A percentile compares a stretch with the other conserved stretches of the same genome.
Evolutionary conservation across 2,329 filamentous ascomycete species (phyloP).

Genomic region (Pseudopyrenochaeta lycopersici): DNA sequence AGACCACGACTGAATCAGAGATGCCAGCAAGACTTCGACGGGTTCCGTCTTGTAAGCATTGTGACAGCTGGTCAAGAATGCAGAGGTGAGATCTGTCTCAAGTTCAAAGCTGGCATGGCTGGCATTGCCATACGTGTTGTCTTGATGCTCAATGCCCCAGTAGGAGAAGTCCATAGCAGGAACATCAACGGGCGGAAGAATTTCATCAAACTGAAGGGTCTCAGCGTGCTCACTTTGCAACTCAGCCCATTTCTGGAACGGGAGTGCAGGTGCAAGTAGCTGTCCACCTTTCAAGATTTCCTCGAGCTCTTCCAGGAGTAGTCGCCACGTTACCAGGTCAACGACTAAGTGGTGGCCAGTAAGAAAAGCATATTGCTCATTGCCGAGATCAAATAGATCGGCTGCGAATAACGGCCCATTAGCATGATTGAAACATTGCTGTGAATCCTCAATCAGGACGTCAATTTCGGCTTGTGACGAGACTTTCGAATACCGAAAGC

Average conservation of each 20-base stretch:
- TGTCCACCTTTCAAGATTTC: constrained; percentile 40
- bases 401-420: constrained; percentile 42
- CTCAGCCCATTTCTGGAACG: constrained; percentile 52
- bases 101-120: constrained; percentile 45
- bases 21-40: constrained; percentile 65
- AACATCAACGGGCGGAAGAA: constrained; percentile 40
- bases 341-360: constrained; percentile 51
- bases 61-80: constrained; percentile 45
- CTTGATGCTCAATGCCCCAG: constrained; percentile 49
- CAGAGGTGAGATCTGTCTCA: constrained; percentile 27
- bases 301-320: constrained; percentile 57
- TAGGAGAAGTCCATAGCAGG: constrained; percentile 47
- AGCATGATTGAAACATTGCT: constrained; percentile 36
- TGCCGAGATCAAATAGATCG: constrained; percentile 46
- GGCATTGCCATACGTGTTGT: constrained; percentile 50
- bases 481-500: constrained; percentile 33
- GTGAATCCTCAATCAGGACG: constrained; percentile 40
- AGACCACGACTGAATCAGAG: constrained; percentile 65
- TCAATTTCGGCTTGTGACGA: constrained; percentile 35
- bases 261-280: constrained; percentile 41
- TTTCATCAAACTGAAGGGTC: constrained; percentile 27
- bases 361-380: constrained; percentile 44
- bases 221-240: constrained; percentile 48
- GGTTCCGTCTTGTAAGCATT: constrained; percentile 62
- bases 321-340: constrained; percentile 59